A percentile compares a stretch with the other conserved stretches of the same genome.
These are phyloP conservation scores for Penicillium sp. DNA, from an alignment of 2,329 filamentous ascomycete species.

Conservation along the genomic window DNA sequence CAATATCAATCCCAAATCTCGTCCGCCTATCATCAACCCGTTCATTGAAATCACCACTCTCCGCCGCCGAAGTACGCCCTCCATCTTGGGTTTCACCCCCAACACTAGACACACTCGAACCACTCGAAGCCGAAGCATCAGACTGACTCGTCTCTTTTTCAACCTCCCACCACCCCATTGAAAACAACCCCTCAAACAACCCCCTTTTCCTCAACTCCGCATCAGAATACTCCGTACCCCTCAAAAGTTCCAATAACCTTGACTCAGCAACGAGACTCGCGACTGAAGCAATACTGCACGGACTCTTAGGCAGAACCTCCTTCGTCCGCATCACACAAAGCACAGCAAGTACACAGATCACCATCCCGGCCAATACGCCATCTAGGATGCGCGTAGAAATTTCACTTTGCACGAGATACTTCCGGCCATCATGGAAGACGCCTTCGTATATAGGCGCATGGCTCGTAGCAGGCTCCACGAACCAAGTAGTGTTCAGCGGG, in stretches of 20 bases:
- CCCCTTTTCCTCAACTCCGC: not conserved
- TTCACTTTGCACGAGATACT: conserved; percentile 22
- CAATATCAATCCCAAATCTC: not conserved
- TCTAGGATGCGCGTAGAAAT: conserved; percentile 24
- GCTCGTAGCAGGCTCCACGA: not conserved
- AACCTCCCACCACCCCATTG: not conserved
- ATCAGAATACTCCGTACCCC: not conserved
- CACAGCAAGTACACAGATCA: conserved; percentile 17
- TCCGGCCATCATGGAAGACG: not conserved
- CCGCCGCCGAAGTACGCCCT: not conserved
- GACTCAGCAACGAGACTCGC: conserved; percentile 10
- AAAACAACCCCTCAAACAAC: not conserved
- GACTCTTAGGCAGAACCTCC: conserved; percentile 27
- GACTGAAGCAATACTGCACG: conserved; percentile 28
- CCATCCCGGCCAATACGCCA: conserved; percentile 21
- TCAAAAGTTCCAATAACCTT: not conserved
- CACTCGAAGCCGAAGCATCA: not conserved
- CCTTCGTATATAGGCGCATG: not conserved
- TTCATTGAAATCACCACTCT: not conserved
- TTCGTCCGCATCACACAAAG: conserved; percentile 17
- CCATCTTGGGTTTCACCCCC: not conserved
- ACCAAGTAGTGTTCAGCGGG: not conserved
- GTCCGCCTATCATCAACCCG: not conserved
- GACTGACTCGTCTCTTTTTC: not conserved
- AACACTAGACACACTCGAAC: not conserved